Evolutionary conservation across 768 basidiomycete species (phyloP).

Genomic region (Rhodotorula taiwanensis): DNA sequence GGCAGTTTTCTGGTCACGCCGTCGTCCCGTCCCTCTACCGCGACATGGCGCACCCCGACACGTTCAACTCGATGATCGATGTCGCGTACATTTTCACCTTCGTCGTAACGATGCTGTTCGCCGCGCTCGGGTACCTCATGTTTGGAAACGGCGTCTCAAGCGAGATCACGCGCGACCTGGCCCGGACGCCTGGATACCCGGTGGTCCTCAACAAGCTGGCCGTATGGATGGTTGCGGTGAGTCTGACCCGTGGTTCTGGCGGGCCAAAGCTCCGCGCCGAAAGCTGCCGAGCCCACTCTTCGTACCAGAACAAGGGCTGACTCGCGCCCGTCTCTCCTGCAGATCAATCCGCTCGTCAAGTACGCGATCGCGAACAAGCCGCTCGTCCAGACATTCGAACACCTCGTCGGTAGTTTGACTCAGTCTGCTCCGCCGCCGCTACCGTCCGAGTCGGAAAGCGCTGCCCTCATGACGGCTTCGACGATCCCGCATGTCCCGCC

Average conservation of each 20-base stretch:
- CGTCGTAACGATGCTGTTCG: constrained; percentile 56
- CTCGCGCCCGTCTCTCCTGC: background rate
- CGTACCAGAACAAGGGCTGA: background rate
- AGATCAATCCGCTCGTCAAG: constrained; percentile 53
- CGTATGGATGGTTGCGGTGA: constrained; percentile 71
- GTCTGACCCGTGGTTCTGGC: background rate
- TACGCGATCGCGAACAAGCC: constrained; percentile 65
- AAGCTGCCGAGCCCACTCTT: no score
- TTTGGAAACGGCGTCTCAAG: constrained; percentile 37
- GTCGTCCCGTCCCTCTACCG: constrained; percentile 81
- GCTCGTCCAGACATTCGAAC: constrained; percentile 76
- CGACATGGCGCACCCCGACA: constrained; percentile 76
- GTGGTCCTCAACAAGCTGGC: constrained; percentile 62
- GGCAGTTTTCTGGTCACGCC: constrained; percentile 83
- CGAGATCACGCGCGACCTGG: constrained; percentile 71
- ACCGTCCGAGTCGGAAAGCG: background rate
- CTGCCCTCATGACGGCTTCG: background rate
- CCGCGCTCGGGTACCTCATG: constrained; percentile 82
- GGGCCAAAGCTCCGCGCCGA: no score
- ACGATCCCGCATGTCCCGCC: background rate
- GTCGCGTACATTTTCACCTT: constrained; percentile 59
- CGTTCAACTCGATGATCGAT: constrained; percentile 75
- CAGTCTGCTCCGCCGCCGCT: background rate
- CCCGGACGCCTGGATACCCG: constrained; percentile 66
- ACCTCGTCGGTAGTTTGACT: constrained; percentile 51